A percentile compares a stretch with the other conserved stretches of the same genome.
Evolutionary conservation across 176 grass and related monocot species (phyloP).

Genomic region (Aegilops longissima): DNA sequence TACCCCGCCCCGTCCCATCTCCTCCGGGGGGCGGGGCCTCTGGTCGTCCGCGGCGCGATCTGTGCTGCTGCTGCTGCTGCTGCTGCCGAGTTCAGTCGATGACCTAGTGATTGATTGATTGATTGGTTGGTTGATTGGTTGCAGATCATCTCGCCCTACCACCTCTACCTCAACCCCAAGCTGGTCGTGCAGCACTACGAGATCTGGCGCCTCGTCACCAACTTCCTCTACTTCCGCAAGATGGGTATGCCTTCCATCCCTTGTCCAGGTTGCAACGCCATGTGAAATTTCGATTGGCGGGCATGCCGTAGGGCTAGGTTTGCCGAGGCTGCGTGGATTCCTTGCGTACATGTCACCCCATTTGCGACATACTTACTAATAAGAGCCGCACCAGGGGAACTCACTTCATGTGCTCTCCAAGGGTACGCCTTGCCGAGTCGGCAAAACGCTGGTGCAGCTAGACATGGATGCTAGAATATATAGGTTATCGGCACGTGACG

Average conservation of each 20-base stretch:
- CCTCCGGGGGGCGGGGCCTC: background rate
- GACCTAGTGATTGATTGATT: background rate
- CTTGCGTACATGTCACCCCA: background rate
- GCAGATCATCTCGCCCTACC: conserved; percentile 91
- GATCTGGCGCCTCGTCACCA: conserved; percentile 99
- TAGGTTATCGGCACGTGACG: background rate
- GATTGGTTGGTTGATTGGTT: background rate
- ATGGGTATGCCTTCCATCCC: conserved; percentile 57
- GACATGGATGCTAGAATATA: background rate
- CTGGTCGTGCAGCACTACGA: conserved; percentile 79
- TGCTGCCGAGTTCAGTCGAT: background rate
- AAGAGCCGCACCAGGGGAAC: background rate
- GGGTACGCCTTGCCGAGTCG: too few relatives aligned
- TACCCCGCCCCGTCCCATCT: background rate
- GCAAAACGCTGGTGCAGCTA: background rate
- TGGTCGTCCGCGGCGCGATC: background rate
- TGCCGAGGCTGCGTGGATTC: background rate
- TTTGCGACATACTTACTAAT: background rate
- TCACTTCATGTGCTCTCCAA: background rate
- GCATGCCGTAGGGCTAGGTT: background rate
- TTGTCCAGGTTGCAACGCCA: background rate
- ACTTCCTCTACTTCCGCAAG: conserved; percentile 99
- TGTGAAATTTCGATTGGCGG: background rate
- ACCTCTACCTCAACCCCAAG: conserved; percentile 89
- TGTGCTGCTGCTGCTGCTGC: background rate